Evolutionary conservation across 768 basidiomycete species (phyloP).

Genomic region (Calocybe gangraenosa): DNA sequence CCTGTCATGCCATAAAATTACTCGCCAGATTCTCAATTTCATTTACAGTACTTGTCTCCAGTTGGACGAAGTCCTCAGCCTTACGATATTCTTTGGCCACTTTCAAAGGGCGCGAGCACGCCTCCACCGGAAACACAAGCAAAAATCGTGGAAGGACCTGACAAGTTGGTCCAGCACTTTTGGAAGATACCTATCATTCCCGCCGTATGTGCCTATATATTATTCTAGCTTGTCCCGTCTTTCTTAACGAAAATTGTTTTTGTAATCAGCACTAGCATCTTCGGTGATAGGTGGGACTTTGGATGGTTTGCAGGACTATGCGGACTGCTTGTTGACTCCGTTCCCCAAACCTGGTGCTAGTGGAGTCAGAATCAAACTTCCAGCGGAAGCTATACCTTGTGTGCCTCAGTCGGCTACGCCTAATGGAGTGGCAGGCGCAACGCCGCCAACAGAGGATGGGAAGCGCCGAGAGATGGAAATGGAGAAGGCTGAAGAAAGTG

Average conservation of each 20-base stretch:
- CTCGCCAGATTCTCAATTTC: constrained; percentile 4
- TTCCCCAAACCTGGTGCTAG: constrained; percentile 30
- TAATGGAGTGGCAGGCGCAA: constrained; percentile 17
- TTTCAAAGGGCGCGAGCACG: constrained; percentile 36
- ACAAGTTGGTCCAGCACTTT: constrained; percentile 11
- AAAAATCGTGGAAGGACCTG: constrained; percentile 32
- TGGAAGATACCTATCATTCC: constrained; percentile 17
- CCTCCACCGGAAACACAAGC: constrained; percentile 31
- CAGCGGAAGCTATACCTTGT: constrained; percentile 21
- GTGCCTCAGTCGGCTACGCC: constrained; percentile 24
- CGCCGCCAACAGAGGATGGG: constrained; percentile 22
- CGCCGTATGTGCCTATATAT: constrained; percentile 17
- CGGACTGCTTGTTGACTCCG: constrained; percentile 42
- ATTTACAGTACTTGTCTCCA: too few species aligned
- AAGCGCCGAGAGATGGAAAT: constrained; percentile 29
- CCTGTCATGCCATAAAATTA: background rate
- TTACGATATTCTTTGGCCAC: constrained; percentile 85
- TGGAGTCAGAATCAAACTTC: constrained; percentile 23
- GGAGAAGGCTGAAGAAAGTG: constrained; percentile 39
- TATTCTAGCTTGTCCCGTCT: too few species aligned
- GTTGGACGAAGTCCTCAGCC: constrained; percentile 54
- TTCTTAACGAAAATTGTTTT: background rate
- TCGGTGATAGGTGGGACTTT: constrained; percentile 26
- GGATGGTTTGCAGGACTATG: constrained; percentile 51
- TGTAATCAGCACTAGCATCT: constrained; percentile 7